These are phyloP conservation scores for Smithsoniella earleae DNA, from an alignment of 163 green algal species.

Conservation along the genomic window DNA sequence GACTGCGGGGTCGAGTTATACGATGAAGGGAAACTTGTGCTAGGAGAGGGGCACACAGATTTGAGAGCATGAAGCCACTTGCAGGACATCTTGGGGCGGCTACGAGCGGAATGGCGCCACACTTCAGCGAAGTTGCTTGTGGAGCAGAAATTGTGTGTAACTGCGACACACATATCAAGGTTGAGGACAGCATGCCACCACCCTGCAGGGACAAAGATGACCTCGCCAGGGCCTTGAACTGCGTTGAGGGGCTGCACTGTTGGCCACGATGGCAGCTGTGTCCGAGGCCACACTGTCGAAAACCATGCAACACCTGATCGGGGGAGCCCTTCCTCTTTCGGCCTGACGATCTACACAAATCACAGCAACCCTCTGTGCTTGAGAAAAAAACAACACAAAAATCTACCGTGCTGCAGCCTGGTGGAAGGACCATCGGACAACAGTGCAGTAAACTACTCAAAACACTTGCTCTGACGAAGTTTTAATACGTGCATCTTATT, in stretches of 20 bases:
- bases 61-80: slow-evolving; percentile 55
- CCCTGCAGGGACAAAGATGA: slow-evolving; percentile 73
- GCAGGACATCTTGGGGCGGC: slow-evolving; percentile 66
- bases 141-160: slow-evolving; percentile 81
- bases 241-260: slow-evolving; percentile 37
- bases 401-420: too few relatives aligned
- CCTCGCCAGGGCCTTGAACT: slow-evolving; percentile 66
- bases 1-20: too few relatives aligned
- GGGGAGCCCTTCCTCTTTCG: slow-evolving; percentile 55
- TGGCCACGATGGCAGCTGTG: slow-evolving; percentile 54
- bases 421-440: too few relatives aligned
- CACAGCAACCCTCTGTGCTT: too few relatives aligned
- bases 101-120: slow-evolving; percentile 57
- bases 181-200: slow-evolving; percentile 91
- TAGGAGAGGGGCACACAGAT: not conserved
- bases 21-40: too few relatives aligned
- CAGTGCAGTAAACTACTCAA: too few relatives aligned
- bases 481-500: too few relatives aligned
- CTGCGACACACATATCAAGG: slow-evolving; percentile 66
- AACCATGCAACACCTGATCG: slow-evolving; percentile 78
- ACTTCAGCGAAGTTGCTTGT: slow-evolving; percentile 59
- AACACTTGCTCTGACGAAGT: too few relatives aligned
- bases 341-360: slow-evolving; percentile 43
- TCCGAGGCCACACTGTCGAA: slow-evolving; percentile 60
- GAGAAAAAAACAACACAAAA: too few relatives aligned